Evolutionary conservation across 208 protist species (phyloP), one percentile per base, ranked within the genome.

Genomic region (Leishmania tropica): DNA sequence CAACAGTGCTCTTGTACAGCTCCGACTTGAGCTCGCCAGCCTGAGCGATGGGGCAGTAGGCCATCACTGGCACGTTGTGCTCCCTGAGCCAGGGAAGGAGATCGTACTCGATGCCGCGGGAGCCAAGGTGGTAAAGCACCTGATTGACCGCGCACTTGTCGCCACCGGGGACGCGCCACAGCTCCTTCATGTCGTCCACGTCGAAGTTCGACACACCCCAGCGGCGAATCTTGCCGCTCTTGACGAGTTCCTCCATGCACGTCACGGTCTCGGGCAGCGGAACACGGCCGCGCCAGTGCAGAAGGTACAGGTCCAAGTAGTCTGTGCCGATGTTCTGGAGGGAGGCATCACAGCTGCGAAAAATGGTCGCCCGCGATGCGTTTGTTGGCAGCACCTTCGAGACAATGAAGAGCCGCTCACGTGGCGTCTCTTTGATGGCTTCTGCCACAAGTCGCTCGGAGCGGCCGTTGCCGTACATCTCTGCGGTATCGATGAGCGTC

Each of bases 331-430:
- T 86, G 48, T 92, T 77, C 40, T 70, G 76, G 56, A 99, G 83
- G 8, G 90, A 91, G 76, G 92, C 64, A 65, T 90, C 73, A 78
- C 92, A 97, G 75, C 92, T 92, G 60, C 79, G 64, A 72, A 89
- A 85, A 13, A 99, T 96, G 75, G 92, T 45, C 64, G 90, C 79
- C 24, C 83, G 87, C 31, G 85, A 81, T 47, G 98, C 97, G 78
- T 97, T 93, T 10, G 85, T 96, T 35, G 97, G 97, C 81, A 95
- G 95, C 70, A 99, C 86, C 82, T 99, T 99, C 13, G 94, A 96
- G 0, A 96, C 97, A 47, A 99, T 77, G 75, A 96, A 99, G 51
- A 99, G 79, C 67, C 96, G 85, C 21, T 98, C 94, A 35, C 97
- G 89, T 6, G 80, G 76, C 11, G 60, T 72, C n/a, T 65, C 62